phyloP scores from a whole-genome alignment of 495 filamentous ascomycete genomes.

The Pseudoneurospora amorphoporcata region DNA sequence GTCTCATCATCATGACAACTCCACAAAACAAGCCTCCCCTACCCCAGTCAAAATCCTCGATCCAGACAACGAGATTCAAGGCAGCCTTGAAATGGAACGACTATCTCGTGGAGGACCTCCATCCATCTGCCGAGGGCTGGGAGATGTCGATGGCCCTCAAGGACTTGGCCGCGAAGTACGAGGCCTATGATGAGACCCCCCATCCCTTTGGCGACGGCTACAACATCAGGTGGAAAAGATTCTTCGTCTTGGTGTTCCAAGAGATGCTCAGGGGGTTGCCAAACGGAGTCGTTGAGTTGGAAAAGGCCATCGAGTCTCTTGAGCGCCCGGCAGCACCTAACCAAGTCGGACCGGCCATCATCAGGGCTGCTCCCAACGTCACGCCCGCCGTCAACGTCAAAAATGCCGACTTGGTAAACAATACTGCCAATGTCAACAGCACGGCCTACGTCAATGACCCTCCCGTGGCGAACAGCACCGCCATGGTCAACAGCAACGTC shows the following conservation, averaged over 20 bases:
- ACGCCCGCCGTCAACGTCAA: neutral
- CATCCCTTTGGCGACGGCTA: neutral
- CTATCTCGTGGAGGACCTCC: neutral
- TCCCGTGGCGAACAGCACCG: too few species aligned
- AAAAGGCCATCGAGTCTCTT: neutral
- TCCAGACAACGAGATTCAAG: neutral
- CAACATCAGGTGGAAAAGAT: neutral
- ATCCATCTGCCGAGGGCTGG: neutral
- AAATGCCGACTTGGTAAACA: neutral
- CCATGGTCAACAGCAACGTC: neutral
- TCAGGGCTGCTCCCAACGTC: neutral
- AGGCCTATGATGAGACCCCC: neutral
- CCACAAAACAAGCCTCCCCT: neutral
- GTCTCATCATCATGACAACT: neutral
- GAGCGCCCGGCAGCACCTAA: neutral
- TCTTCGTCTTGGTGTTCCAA: neutral
- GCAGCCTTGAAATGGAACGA: neutral
- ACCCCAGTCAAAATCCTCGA: neutral
- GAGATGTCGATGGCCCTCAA: neutral
- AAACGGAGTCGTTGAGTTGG: neutral
- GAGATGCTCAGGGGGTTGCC: neutral
- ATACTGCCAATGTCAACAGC: neutral
- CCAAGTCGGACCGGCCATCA: neutral
- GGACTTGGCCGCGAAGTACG: neutral
- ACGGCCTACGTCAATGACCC: neutral